Percentiles rank a stretch among this genome's conserved stretches.
Conservation (phyloP, 1,139 yeast species). For the Pichia sp. region DNA sequence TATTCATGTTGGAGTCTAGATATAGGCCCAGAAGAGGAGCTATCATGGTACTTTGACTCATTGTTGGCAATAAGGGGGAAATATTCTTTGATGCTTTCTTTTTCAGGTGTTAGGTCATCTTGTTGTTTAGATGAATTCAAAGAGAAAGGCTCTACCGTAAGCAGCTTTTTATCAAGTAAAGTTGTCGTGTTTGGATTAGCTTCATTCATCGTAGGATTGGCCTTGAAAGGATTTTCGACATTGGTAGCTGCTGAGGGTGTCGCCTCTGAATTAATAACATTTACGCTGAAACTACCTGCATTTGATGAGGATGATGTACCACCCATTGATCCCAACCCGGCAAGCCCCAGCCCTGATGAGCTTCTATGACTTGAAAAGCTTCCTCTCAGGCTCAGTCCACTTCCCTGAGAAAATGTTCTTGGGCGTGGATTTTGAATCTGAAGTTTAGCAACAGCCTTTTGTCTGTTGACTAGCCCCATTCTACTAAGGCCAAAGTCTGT, state of each 20-base stretch:
- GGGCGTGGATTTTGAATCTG: slow-evolving; percentile 3
- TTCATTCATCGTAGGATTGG: not conserved
- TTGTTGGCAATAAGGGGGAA: not conserved
- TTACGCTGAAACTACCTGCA: slow-evolving; percentile 11
- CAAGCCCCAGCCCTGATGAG: slow-evolving; percentile 5
- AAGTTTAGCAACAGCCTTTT: slow-evolving; percentile 34
- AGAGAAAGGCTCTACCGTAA: slow-evolving; percentile 42
- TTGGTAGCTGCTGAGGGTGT: not conserved
- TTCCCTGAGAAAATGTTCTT: slow-evolving; percentile 32
- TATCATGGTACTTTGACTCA: not conserved
- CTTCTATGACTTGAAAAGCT: slow-evolving; percentile 13
- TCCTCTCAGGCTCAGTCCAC: slow-evolving; percentile 3
- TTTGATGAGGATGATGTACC: slow-evolving; percentile 15
- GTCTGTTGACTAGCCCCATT: slow-evolving; percentile 85
- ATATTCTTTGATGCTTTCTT: slow-evolving; percentile 5
- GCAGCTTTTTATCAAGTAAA: not conserved
- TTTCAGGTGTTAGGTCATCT: not conserved
- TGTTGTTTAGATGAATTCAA: slow-evolving; percentile 36
- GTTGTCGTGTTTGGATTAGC: not conserved
- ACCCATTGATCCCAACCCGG: slow-evolving; percentile 5
- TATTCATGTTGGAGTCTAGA: slow-evolving; percentile 19
- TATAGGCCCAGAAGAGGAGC: slow-evolving; percentile 2
- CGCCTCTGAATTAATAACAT: not conserved
- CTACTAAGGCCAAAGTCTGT: slow-evolving; percentile 94
- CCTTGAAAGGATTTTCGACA: slow-evolving; percentile 36